These are phyloP conservation scores for Capronia coronata DNA, from an alignment of 2,329 filamentous ascomycete genomes.

Conservation along the genomic window DNA sequence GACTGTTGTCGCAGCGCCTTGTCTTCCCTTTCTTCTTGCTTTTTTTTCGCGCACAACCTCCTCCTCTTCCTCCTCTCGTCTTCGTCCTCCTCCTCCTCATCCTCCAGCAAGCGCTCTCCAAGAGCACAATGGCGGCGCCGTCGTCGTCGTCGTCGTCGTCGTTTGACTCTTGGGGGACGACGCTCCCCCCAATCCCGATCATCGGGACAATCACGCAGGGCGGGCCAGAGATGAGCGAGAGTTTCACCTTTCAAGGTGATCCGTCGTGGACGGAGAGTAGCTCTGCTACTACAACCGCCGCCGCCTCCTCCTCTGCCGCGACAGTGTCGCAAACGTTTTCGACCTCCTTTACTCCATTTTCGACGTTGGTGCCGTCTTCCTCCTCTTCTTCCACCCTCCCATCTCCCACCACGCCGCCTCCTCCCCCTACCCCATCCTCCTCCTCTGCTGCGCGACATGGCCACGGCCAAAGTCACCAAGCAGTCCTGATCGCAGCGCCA, in stretches of 20 bases:
- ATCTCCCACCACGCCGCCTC: neutral
- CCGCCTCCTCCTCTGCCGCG: neutral
- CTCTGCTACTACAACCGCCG: neutral
- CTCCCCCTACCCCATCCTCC: neutral
- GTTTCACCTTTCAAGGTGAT: neutral
- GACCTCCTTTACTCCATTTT: neutral
- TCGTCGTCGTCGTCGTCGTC: neutral
- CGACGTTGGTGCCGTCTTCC: neutral
- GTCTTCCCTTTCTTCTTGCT: neutral
- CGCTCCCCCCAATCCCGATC: neutral
- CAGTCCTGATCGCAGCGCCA: slow-evolving; percentile 8
- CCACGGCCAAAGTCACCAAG: neutral
- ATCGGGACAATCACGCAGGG: neutral
- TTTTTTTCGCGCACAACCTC: neutral
- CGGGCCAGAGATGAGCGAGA: neutral
- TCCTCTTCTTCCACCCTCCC: neutral
- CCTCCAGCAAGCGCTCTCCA: neutral
- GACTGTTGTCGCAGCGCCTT: neutral
- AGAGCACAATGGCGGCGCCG: neutral
- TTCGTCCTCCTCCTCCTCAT: neutral
- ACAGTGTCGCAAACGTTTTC: neutral
- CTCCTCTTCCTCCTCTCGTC: neutral
- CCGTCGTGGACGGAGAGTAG: neutral
- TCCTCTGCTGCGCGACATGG: neutral
- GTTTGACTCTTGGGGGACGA: neutral